phyloP scores from a whole-genome alignment of 495 filamentous ascomycete species.

The Trichocladium antarcticum region DNA sequence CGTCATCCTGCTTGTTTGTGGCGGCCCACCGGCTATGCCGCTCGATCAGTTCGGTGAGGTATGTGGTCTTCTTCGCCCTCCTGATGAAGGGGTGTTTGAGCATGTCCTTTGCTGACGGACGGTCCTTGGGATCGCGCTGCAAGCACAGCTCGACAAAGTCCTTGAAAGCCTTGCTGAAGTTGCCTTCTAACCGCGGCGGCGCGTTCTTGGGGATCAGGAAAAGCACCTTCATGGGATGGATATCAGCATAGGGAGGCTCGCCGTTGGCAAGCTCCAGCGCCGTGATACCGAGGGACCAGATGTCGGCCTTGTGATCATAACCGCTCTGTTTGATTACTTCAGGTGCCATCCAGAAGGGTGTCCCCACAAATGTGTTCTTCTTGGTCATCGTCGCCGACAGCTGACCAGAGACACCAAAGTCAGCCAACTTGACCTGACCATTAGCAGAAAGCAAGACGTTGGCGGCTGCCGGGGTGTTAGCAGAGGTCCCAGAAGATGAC shows the following conservation, averaged over 20 bases:
- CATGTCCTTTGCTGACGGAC: slow-evolving; percentile 77
- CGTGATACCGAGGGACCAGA: slow-evolving; percentile 98
- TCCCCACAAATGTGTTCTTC: slow-evolving; percentile 97
- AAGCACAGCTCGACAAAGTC: slow-evolving; percentile 86
- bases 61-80: slow-evolving; percentile 78
- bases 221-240: slow-evolving; percentile 97
- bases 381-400: slow-evolving; percentile 99
- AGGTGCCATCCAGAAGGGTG: slow-evolving; percentile 99
- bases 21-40: slow-evolving; percentile 77
- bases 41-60: slow-evolving; percentile 87
- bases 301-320: slow-evolving; percentile 97
- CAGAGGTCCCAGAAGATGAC: neutral
- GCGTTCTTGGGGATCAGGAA: slow-evolving; percentile 95
- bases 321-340: slow-evolving; percentile 98
- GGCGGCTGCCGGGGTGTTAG: slow-evolving; percentile 50
- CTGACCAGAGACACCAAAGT: slow-evolving; percentile 95
- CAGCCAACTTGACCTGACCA: slow-evolving; percentile 92
- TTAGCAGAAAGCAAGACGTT: slow-evolving; percentile 79
- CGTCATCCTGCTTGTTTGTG: slow-evolving; percentile 54
- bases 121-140: slow-evolving; percentile 74
- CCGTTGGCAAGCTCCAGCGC: slow-evolving; percentile 87
- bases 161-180: slow-evolving; percentile 84
- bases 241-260: slow-evolving; percentile 90
- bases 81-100: slow-evolving; percentile 84
- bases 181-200: slow-evolving; percentile 69